A percentile compares a stretch with the other conserved stretches of the same genome.
phyloP scores from a whole-genome alignment of 306 rosid species.

The Urtica urens region DNA sequence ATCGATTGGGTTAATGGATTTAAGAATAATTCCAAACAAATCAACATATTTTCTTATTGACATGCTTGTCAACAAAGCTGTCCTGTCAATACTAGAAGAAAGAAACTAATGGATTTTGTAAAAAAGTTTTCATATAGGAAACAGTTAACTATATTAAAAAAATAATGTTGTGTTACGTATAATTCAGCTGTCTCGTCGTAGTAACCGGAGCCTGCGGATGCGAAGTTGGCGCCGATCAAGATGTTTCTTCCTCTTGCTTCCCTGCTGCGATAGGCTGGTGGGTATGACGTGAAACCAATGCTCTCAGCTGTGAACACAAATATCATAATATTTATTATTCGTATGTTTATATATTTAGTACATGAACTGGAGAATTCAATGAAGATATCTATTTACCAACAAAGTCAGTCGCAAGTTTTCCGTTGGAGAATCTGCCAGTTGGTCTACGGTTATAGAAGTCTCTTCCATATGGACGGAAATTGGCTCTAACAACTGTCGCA shows the following conservation, averaged over 20 bases:
- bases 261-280: conserved; percentile 24
- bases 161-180: conserved; percentile 24
- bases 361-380: not conserved
- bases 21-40: too few relatives aligned
- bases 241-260: conserved; percentile 18
- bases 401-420: conserved; percentile 53
- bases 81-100: too few relatives aligned
- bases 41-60: too few relatives aligned
- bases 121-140: too few relatives aligned
- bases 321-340: not conserved
- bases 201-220: conserved; percentile 59
- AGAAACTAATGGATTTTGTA: too few relatives aligned
- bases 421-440: conserved; percentile 72
- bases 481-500: conserved; percentile 33
- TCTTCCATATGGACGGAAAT: conserved; percentile 68
- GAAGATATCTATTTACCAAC: conserved; percentile 22
- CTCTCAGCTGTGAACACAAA: conserved; percentile 27
- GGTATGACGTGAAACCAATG: conserved; percentile 26
- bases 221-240: conserved; percentile 40
- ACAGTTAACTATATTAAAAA: not conserved
- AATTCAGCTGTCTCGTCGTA: conserved; percentile 33
- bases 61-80: too few relatives aligned
- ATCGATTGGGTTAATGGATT: too few relatives aligned
- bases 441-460: conserved; percentile 49
- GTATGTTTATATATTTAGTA: not conserved